Evolutionary conservation across 164 flowering plant species (phyloP).

Genomic region (Protea cynaroides): DNA sequence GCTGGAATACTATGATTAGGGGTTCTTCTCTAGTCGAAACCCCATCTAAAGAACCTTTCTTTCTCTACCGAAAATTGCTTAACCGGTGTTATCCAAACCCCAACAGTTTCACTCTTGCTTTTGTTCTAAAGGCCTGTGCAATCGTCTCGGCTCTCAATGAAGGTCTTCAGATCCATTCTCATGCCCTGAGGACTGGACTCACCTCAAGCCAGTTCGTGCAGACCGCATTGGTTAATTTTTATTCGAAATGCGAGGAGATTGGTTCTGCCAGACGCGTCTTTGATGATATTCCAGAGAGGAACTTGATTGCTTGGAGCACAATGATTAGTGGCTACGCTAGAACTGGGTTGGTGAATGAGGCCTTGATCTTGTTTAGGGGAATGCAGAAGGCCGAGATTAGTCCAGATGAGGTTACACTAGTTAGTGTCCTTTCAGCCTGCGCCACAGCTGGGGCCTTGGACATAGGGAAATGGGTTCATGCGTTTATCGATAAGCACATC

Average conservation of each 20-base stretch:
- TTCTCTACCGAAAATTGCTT: conserved; percentile 29
- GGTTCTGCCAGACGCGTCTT: conserved; percentile 25
- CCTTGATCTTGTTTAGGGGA: conserved; percentile 36
- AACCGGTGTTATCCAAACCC: conserved; percentile 24
- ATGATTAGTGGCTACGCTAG: conserved; percentile 44
- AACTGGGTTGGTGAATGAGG: conserved; percentile 33
- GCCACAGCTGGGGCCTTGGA: conserved; percentile 41
- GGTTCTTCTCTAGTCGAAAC: conserved; percentile 23
- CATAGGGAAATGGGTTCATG: conserved; percentile 44
- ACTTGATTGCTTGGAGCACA: conserved; percentile 37
- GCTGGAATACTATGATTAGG: conserved; percentile 38
- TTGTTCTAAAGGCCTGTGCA: conserved; percentile 48
- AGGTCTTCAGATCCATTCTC: conserved; percentile 50
- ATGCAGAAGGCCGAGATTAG: conserved; percentile 33
- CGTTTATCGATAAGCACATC: conserved; percentile 24
- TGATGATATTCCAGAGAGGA: conserved; percentile 44
- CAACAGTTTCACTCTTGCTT: conserved; percentile 44
- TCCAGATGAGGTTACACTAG: conserved; percentile 48
- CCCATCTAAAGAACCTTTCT: conserved; percentile 37
- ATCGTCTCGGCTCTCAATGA: conserved; percentile 24
- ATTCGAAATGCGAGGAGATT: conserved; percentile 38
- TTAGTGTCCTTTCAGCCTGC: conserved; percentile 43
- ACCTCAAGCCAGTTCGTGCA: conserved; percentile 32
- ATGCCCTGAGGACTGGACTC: conserved; percentile 25
- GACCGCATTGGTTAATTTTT: conserved; percentile 34